Evolutionary conservation across 2,329 filamentous ascomycete genomes (phyloP), one percentile per base, ranked within the genome.

Genomic region (Cadophora luteo-olivacea): DNA sequence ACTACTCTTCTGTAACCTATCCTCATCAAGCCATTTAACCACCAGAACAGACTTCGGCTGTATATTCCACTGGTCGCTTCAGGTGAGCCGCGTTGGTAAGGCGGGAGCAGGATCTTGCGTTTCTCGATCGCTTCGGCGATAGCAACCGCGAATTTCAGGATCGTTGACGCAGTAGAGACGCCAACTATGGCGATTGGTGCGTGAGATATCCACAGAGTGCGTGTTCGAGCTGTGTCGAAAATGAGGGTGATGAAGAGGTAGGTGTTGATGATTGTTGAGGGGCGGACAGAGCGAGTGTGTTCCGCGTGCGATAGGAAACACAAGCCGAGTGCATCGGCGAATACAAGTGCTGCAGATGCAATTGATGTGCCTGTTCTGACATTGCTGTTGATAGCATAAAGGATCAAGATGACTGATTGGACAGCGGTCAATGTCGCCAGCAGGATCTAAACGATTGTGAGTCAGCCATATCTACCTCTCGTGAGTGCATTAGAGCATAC

Each of bases 61-160:
- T 81, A 80, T 5, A 82, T 71, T 14, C 82, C 80, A 67, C 80
- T 80, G 0, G 77, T 79, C 0, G 74, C 75, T 68, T 83, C 81
- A 3, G 81, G 80, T 5, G 79, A 78, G 19, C 72, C 67, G 58
- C 70, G 25, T n/a, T 72, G 68, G 64, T 78, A 74, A 48, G 69
- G 70, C 38, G 70, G 65, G 25, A 79, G 67, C 16, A 82, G 72
- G 45, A 78, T 77, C 1, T 68, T 54, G 8, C 77, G 74, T 74
- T 83, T 84, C 66, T 78, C 80, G 65, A 74, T 72, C 1, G 80
- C 80, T 74, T 84, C 82, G 2, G 81, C 77, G 4, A 74, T 57
- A 0, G 72, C 55, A 19, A 73, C 64, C 25, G 69, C 73, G 24
- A 77, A 69, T 70, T 83, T 84, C 41, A 81, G 25, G 24, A 32